Conservation (phyloP, 176 grass and related monocot species). For the Phyllostachys edulis region DNA sequence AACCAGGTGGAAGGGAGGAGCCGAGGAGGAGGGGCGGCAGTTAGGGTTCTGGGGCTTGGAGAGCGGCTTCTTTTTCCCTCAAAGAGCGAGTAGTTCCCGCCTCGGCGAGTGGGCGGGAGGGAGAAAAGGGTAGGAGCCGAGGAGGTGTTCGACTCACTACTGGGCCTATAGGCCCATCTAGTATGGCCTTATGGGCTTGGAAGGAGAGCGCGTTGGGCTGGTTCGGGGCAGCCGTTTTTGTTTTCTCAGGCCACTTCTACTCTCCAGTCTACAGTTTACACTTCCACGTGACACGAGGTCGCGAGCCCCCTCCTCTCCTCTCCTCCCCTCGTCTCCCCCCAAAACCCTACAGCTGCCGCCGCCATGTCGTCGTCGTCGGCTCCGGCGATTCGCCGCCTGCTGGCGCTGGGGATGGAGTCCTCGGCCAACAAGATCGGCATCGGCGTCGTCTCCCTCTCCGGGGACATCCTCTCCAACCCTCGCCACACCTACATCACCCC, state of each 20-base stretch:
- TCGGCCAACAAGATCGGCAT: slow-evolving; percentile 93
- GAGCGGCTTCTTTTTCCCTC: not conserved
- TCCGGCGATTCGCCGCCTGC: slow-evolving; percentile 33
- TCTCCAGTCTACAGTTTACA: not conserved
- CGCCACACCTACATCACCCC: slow-evolving; percentile 95
- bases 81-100: not conserved
- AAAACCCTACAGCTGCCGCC: slow-evolving; percentile 33
- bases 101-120: not conserved
- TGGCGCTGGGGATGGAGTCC: slow-evolving; percentile 77
- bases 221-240: not conserved
- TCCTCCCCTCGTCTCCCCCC: not conserved
- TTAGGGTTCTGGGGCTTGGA: not conserved
- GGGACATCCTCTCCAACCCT: slow-evolving; percentile 81
- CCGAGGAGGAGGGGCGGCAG: not conserved
- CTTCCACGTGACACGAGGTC: not conserved
- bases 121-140: not conserved
- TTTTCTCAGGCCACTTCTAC: not conserved
- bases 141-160: not conserved
- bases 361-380: slow-evolving; percentile 30
- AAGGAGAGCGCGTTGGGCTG: not conserved
- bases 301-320: not conserved
- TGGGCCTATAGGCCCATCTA: not conserved
- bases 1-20: not conserved
- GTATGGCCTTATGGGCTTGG: not conserved
- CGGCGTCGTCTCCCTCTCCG: slow-evolving; percentile 74